Conservation (phyloP, 331 rosid species). For the Quercus phellos region DNA sequence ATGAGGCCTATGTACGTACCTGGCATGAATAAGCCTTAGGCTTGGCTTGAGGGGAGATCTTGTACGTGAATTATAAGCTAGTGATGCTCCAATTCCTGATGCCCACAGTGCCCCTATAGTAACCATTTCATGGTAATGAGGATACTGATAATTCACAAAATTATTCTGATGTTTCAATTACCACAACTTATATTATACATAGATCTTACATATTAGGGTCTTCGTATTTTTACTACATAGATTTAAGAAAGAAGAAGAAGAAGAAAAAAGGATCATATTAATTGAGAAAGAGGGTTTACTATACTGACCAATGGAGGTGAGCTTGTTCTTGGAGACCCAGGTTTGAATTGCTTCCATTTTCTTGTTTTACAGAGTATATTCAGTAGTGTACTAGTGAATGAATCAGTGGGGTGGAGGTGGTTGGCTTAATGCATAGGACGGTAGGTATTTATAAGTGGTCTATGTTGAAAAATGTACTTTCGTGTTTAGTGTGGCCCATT, state of each 20-base stretch:
- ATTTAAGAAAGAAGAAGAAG: not conserved
- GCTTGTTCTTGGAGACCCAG: constrained; percentile 77
- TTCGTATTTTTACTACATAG: too few relatives aligned
- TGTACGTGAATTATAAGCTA: constrained; percentile 38
- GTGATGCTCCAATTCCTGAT: constrained; percentile 71
- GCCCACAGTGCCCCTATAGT: constrained; percentile 74
- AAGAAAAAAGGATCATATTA: not conserved
- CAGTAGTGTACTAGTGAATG: not conserved
- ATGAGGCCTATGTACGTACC: constrained; percentile 20
- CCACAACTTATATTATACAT: too few relatives aligned
- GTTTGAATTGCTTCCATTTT: constrained; percentile 61
- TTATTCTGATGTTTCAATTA: too few relatives aligned
- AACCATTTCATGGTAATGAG: not conserved
- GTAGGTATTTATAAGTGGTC: constrained; percentile 12
- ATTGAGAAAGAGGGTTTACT: not conserved
- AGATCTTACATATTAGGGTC: too few relatives aligned
- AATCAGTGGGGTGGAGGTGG: constrained; percentile 19
- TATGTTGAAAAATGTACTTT: not conserved
- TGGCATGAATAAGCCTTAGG: constrained; percentile 82
- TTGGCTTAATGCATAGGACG: not conserved
- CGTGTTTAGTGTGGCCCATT: constrained; percentile 35
- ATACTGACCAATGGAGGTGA: constrained; percentile 59
- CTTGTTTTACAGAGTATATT: not conserved
- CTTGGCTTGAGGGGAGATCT: constrained; percentile 67
- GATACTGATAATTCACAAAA: too few relatives aligned